Percentiles rank a stretch among this genome's conserved stretches.
Conservation (phyloP, 108 stramenopile genomes). For the Nitzschia sp. region DNA sequence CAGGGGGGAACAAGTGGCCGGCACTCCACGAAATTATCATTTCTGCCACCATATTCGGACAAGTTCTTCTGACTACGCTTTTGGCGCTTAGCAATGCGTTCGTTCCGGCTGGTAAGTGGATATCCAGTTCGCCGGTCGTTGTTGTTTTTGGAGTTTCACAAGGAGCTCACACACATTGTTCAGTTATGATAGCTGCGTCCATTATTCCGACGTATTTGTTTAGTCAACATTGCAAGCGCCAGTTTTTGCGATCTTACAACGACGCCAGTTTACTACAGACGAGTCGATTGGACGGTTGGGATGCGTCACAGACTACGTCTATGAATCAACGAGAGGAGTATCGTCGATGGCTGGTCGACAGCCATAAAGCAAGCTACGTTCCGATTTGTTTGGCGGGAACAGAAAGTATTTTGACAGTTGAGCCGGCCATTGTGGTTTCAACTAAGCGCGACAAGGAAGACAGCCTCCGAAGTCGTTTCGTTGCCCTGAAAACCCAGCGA, state of each 20-base stretch:
- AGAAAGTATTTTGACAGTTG: constrained; percentile 59
- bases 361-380: constrained; percentile 86
- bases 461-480: not conserved
- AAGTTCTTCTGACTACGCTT: constrained; percentile 37
- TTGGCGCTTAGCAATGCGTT: constrained; percentile 60
- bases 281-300: constrained; percentile 78
- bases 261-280: constrained; percentile 83
- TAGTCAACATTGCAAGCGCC: constrained; percentile 43
- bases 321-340: constrained; percentile 73
- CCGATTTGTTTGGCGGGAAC: constrained; percentile 84
- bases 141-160: no score
- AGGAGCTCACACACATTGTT: no score
- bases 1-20: constrained; percentile 61
- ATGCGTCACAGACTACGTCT: constrained; percentile 42
- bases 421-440: constrained; percentile 69
- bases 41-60: constrained; percentile 59
- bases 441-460: not conserved
- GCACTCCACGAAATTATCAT: constrained; percentile 77
- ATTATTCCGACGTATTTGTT: constrained; percentile 68
- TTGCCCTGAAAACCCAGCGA: not conserved
- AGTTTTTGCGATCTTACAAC: constrained; percentile 64
- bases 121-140: no score
- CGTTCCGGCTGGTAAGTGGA: constrained; percentile 1
- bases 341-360: constrained; percentile 78
- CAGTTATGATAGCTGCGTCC: constrained; percentile 49